Evolutionary conservation across 169 alveolate species (phyloP).

Genomic region (Plasmodium chabaudi): DNA sequence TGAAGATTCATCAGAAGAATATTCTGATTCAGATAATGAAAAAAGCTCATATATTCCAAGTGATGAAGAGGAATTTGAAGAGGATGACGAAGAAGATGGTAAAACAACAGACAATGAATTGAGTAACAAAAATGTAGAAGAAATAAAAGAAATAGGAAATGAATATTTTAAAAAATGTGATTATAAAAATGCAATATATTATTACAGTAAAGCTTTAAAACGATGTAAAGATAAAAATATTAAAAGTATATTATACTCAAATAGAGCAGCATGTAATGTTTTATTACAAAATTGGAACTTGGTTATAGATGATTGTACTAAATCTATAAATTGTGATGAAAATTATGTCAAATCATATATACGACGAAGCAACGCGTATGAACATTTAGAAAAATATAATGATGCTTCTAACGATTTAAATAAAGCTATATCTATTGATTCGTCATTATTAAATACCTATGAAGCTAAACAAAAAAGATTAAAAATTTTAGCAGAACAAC

Average conservation of each 20-base stretch:
- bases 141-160: slow-evolving; percentile 79
- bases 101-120: slow-evolving; percentile 43
- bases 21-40: slow-evolving; percentile 22
- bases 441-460: slow-evolving; percentile 79
- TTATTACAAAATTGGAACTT: slow-evolving; percentile 82
- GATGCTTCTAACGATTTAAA: slow-evolving; percentile 90
- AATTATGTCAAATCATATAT: slow-evolving; percentile 79
- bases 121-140: slow-evolving; percentile 56
- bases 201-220: slow-evolving; percentile 80
- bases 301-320: slow-evolving; percentile 82
- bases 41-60: slow-evolving; percentile 14
- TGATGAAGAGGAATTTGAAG: slow-evolving; percentile 8
- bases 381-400: slow-evolving; percentile 88
- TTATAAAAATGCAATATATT: slow-evolving; percentile 76
- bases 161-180: slow-evolving; percentile 57
- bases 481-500: slow-evolving; percentile 85
- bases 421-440: slow-evolving; percentile 89
- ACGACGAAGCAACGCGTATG: slow-evolving; percentile 89
- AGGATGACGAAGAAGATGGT: slow-evolving; percentile 18
- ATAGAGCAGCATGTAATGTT: slow-evolving; percentile 91
- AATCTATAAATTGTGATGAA: slow-evolving; percentile 24
- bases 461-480: slow-evolving; percentile 72
- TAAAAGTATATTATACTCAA: slow-evolving; percentile 81
- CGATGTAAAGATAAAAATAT: slow-evolving; percentile 80
- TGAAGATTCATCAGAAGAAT: slow-evolving; percentile 26